These are phyloP conservation scores for Globisporangium echinulatum DNA, from an alignment of 352 stramenopile genomes.

Conservation along the genomic window DNA sequence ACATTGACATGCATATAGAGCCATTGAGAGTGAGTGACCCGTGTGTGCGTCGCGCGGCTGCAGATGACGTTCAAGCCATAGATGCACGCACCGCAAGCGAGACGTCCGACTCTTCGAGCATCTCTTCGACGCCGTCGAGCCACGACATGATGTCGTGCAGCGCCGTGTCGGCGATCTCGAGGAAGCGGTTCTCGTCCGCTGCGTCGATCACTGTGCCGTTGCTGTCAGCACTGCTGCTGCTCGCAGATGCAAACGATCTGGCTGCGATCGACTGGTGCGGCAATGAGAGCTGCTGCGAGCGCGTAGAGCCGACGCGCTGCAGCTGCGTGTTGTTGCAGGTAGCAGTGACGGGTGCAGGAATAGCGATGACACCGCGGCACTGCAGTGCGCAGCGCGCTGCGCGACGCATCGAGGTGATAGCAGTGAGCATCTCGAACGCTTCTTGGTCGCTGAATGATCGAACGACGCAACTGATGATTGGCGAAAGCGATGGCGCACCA, in stretches of 20 bases:
- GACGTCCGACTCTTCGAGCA: conserved; percentile 81
- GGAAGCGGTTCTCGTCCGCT: conserved; percentile 72
- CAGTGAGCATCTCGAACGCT: conserved; percentile 3
- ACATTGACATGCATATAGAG: not conserved
- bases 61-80: no score
- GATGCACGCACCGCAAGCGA: conserved; percentile 50
- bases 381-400: conserved; percentile 4
- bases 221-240: not conserved
- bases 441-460: not conserved
- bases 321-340: not conserved
- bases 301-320: no score
- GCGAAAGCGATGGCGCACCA: not conserved
- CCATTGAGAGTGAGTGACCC: not conserved
- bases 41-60: not conserved
- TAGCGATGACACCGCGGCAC: not conserved
- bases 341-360: not conserved
- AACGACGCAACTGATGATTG: not conserved
- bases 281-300: no score
- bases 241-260: conserved; percentile 2
- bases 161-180: conserved; percentile 68
- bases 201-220: conserved; percentile 8
- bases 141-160: conserved; percentile 71
- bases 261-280: not conserved
- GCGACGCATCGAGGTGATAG: not conserved
- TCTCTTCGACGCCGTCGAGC: conserved; percentile 81